Percentiles rank a stretch among this genome's conserved stretches.
These are phyloP conservation scores for Leptomonas seymouri DNA, from an alignment of 208 protist species.

Conservation along the genomic window DNA sequence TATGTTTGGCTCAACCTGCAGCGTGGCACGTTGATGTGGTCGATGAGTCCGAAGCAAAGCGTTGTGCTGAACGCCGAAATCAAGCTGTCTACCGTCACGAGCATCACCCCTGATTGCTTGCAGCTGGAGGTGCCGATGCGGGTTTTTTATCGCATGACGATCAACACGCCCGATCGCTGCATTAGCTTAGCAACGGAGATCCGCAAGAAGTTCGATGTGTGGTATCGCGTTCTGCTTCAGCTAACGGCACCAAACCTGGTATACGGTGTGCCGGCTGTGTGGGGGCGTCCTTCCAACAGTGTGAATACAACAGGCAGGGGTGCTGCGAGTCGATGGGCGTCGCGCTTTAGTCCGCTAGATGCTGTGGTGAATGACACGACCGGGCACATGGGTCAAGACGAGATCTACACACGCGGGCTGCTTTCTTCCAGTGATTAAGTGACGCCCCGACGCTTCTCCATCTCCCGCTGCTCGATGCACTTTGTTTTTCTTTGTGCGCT, in stretches of 20 bases:
- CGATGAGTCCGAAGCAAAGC: constrained; percentile 35
- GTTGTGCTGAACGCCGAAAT: constrained; percentile 53
- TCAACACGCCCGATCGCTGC: constrained; percentile 48
- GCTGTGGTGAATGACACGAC: constrained; percentile 36
- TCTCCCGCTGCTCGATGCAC: constrained; percentile 10
- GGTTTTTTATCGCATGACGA: constrained; percentile 63
- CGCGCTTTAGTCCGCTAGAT: constrained; percentile 62
- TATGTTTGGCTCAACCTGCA: constrained; percentile 80
- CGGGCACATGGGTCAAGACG: constrained; percentile 16
- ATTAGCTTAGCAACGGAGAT: constrained; percentile 73
- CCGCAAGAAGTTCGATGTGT: constrained; percentile 79
- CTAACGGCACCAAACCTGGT: constrained; percentile 44
- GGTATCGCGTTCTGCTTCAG: constrained; percentile 61
- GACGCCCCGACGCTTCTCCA: background rate
- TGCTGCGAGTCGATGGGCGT: constrained; percentile 42
- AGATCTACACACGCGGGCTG: background rate
- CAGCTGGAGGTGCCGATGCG: constrained; percentile 45
- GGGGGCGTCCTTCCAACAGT: constrained; percentile 46
- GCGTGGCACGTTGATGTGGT: constrained; percentile 65
- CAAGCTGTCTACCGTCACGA: constrained; percentile 45
- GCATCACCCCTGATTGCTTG: constrained; percentile 62
- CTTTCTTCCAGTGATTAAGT: constrained; percentile 43
- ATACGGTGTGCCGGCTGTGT: constrained; percentile 41
- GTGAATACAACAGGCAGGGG: constrained; percentile 29
- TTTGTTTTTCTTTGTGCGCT: constrained; percentile 18